Percentiles rank a stretch among this genome's conserved stretches.
phyloP scores from a whole-genome alignment of 305 asterid species.

The Salvia sclarea region DNA sequence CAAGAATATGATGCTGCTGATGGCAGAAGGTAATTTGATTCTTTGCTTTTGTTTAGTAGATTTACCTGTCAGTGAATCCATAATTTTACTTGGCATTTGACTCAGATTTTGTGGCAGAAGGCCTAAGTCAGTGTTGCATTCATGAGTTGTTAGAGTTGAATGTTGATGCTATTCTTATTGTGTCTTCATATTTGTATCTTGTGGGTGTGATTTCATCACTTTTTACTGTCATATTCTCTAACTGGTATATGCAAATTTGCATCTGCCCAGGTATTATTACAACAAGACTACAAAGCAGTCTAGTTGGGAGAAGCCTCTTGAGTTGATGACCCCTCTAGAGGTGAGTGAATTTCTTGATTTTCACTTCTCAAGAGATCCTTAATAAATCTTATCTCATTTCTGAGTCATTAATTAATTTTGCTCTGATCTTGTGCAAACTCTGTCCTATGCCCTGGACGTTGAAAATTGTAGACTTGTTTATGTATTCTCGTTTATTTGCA shows the following conservation, averaged over 20 bases:
- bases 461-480: conserved; percentile 45
- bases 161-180: conserved; percentile 17
- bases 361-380: conserved; percentile 28
- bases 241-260: conserved; percentile 9
- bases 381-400: conserved; percentile 21
- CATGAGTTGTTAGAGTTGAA: conserved; percentile 16
- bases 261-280: conserved; percentile 74
- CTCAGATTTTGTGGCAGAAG: conserved; percentile 13
- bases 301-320: conserved; percentile 97
- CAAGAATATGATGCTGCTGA: conserved; percentile 89
- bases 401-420: conserved; percentile 37
- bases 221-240: conserved; percentile 18
- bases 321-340: conserved; percentile 94
- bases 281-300: conserved; percentile 88
- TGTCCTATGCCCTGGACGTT: conserved; percentile 44
- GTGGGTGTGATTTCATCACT: background rate
- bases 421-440: conserved; percentile 35
- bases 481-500: conserved; percentile 77
- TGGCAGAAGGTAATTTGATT: conserved; percentile 74
- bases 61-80: conserved; percentile 16
- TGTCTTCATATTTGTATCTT: background rate
- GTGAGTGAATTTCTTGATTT: conserved; percentile 54
- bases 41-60: conserved; percentile 21
- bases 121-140: conserved; percentile 7
- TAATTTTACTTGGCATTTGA: background rate